phyloP scores from a whole-genome alignment of 257 asterid species.

The Primulina huaijiensis region DNA sequence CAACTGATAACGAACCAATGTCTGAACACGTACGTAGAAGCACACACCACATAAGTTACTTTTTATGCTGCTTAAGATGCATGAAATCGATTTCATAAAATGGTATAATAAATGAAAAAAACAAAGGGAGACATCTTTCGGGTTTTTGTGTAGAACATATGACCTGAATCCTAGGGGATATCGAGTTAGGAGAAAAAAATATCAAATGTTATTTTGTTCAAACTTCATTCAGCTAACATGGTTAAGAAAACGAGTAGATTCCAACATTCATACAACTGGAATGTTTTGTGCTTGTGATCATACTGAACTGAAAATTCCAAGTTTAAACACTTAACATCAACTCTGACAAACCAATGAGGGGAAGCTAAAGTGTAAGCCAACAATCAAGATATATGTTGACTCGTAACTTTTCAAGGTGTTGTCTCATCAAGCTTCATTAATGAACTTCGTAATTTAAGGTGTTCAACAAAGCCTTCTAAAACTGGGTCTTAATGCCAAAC shows the following conservation, averaged over 20 bases:
- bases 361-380: neutral
- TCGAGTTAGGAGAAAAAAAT: neutral
- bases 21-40: conserved; percentile 35
- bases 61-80: neutral
- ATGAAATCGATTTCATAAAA: neutral
- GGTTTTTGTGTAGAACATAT: neutral
- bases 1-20: conserved; percentile 77
- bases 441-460: neutral
- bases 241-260: too few species aligned
- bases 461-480: neutral
- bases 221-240: neutral
- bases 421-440: neutral
- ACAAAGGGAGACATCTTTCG: neutral
- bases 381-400: neutral
- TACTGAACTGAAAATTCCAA: neutral
- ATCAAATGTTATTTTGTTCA: too few species aligned
- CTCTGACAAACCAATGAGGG: neutral
- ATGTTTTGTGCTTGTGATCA: neutral
- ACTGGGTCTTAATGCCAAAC: neutral
- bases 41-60: conserved; percentile 8
- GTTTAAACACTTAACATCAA: neutral
- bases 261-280: neutral
- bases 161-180: neutral
- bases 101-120: neutral
- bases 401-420: too few species aligned